These are phyloP conservation scores for Cyclanthera cordifolia DNA, from an alignment of 306 rosid species.

Conservation along the genomic window DNA sequence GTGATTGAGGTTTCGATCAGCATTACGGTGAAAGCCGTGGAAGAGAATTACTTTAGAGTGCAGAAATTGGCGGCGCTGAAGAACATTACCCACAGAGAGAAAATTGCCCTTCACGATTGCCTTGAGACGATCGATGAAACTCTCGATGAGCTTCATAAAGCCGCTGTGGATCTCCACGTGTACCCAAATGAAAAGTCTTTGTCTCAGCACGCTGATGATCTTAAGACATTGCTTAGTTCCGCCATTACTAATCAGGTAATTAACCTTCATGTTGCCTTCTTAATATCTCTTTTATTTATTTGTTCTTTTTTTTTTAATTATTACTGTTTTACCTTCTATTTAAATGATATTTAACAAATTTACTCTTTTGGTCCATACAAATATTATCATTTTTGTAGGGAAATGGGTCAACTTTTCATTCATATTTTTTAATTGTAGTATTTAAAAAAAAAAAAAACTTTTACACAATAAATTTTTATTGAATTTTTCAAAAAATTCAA, in stretches of 20 bases:
- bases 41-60: conserved; percentile 32
- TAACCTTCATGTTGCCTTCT: too few species aligned
- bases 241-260: conserved; percentile 58
- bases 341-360: too few species aligned
- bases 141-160: conserved; percentile 44
- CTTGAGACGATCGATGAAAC: conserved; percentile 55
- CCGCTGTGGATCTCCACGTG: conserved; percentile 23
- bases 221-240: conserved; percentile 55
- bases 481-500: too few species aligned
- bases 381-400: too few species aligned
- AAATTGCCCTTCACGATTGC: conserved; percentile 59
- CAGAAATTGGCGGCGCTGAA: conserved; percentile 20
- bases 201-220: conserved; percentile 51
- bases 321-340: too few species aligned
- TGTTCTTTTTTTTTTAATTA: too few species aligned
- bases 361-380: too few species aligned
- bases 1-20: conserved; percentile 41
- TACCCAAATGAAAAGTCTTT: conserved; percentile 44
- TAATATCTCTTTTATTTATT: too few species aligned
- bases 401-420: too few species aligned
- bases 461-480: too few species aligned
- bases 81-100: conserved; percentile 40
- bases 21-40: conserved; percentile 37
- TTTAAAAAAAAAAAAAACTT: too few species aligned
- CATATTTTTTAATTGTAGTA: too few species aligned